A percentile compares a stretch with the other conserved stretches of the same genome.
Evolutionary conservation across 768 basidiomycete genomes (phyloP).

Genomic region (Trametes punicea): DNA sequence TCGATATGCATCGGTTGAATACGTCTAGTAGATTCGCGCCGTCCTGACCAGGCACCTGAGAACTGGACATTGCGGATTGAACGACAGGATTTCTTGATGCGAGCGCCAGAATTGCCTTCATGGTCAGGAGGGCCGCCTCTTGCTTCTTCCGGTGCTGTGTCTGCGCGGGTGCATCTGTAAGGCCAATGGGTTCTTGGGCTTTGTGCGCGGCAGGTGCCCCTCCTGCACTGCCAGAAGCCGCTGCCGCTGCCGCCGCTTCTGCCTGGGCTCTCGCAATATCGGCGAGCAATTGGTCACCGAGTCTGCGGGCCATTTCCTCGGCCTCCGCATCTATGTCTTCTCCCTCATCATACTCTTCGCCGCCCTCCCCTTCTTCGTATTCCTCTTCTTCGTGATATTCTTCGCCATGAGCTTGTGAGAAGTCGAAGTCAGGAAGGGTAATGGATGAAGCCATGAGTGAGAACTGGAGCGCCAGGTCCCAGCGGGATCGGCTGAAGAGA

Average conservation of each 20-base stretch:
- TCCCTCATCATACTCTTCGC: constrained; percentile 53
- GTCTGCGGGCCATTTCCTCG: constrained; percentile 65
- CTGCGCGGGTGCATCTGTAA: constrained; percentile 16
- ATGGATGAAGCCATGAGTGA: constrained; percentile 11
- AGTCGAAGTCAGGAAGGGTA: constrained; percentile 14
- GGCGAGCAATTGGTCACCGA: constrained; percentile 78
- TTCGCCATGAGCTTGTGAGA: not conserved
- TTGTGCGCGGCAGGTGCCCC: constrained; percentile 1
- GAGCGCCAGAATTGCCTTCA: constrained; percentile 58
- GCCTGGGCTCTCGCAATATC: constrained; percentile 66
- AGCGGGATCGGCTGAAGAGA: not conserved
- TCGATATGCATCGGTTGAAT: constrained; percentile 46
- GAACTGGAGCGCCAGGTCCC: not conserved
- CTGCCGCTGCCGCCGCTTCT: constrained; percentile 32
- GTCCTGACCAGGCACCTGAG: constrained; percentile 43
- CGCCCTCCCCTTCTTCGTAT: constrained; percentile 42
- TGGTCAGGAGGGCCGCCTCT: constrained; percentile 60
- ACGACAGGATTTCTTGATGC: constrained; percentile 56
- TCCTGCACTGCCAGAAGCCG: not conserved
- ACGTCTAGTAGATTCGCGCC: constrained; percentile 55
- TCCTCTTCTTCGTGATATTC: constrained; percentile 18
- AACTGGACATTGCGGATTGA: constrained; percentile 48
- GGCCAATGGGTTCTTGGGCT: constrained; percentile 1
- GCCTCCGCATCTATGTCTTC: constrained; percentile 66
- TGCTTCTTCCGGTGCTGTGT: constrained; percentile 37